Conservation (phyloP, 768 basidiomycete species). For the Amanita muscaria region DNA sequence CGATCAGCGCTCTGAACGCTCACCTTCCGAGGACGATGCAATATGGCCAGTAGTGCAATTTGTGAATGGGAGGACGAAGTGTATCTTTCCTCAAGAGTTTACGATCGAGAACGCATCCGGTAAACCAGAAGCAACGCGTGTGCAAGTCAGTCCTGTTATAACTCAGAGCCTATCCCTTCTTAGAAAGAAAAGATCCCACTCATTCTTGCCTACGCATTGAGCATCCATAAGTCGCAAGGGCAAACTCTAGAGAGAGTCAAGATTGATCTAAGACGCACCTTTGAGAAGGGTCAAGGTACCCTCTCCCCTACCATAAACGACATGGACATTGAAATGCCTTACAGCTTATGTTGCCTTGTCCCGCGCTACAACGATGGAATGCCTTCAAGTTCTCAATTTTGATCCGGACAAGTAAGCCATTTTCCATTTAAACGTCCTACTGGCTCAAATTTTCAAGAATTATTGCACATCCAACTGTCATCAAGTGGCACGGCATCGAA, state of each 20-base stretch:
- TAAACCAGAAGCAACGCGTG: constrained; percentile 46
- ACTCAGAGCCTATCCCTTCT: background rate
- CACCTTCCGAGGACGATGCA: too few relatives aligned
- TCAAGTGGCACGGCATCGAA: constrained; percentile 41
- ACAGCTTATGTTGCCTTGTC: constrained; percentile 67
- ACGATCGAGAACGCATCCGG: constrained; percentile 55
- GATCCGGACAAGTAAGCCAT: constrained; percentile 49
- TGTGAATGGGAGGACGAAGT: constrained; percentile 32
- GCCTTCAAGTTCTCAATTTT: constrained; percentile 59
- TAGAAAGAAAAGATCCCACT: constrained; percentile 46
- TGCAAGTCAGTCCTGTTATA: constrained; percentile 34
- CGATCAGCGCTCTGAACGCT: too few relatives aligned
- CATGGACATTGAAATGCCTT: background rate
- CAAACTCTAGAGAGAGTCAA: constrained; percentile 82
- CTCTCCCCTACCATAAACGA: constrained; percentile 1
- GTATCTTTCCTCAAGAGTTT: constrained; percentile 52
- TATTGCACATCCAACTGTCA: constrained; percentile 52
- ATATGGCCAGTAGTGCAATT: constrained; percentile 58
- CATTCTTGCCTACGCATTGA: constrained; percentile 83
- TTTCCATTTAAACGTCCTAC: too few relatives aligned
- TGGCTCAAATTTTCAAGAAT: constrained; percentile 33
- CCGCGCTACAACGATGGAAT: constrained; percentile 58
- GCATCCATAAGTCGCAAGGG: constrained; percentile 86
- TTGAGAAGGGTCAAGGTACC: constrained; percentile 77
- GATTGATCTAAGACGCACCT: constrained; percentile 65